Conservation (phyloP, 169 alveolate species). For the Sarcocystis neurona region DNA sequence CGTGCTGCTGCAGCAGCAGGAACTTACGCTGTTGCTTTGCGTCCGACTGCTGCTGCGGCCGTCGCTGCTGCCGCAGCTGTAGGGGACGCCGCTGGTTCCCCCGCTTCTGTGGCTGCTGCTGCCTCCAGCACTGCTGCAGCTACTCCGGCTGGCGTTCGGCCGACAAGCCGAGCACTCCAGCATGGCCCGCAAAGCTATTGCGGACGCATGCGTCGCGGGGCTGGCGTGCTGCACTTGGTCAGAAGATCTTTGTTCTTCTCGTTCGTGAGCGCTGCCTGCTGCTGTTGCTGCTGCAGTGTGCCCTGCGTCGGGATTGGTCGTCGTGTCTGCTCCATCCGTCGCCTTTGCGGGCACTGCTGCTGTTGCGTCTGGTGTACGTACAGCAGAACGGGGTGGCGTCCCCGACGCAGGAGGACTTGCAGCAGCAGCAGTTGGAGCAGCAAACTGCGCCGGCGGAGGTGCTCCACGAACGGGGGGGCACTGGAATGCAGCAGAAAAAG, state of each 20-base stretch:
- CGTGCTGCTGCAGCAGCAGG: no score
- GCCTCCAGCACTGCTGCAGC: no score
- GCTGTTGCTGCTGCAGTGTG: no score
- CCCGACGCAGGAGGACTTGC: neutral
- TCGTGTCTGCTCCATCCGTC: no score
- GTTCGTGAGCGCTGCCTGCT: slow-evolving; percentile 4
- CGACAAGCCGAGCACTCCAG: neutral
- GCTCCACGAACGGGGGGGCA: neutral
- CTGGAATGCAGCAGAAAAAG: neutral
- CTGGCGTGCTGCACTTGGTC: neutral
- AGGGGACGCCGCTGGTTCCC: neutral
- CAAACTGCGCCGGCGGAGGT: no score
- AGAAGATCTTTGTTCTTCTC: neutral
- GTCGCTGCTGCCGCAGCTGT: slow-evolving; percentile 9
- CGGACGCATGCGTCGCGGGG: neutral
- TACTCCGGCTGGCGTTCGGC: neutral
- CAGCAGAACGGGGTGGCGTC: neutral
- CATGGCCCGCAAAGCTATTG: neutral
- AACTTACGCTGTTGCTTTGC: no score
- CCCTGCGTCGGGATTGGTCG: no score
- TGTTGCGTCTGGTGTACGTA: neutral
- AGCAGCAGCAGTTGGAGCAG: neutral
- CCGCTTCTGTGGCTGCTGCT: neutral
- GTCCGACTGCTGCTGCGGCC: neutral
- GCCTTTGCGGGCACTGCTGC: no score